Evolutionary conservation across 805 yeast species (phyloP), one percentile per base, ranked within the genome.

Genomic region (Kodamaea lidongshanica): DNA sequence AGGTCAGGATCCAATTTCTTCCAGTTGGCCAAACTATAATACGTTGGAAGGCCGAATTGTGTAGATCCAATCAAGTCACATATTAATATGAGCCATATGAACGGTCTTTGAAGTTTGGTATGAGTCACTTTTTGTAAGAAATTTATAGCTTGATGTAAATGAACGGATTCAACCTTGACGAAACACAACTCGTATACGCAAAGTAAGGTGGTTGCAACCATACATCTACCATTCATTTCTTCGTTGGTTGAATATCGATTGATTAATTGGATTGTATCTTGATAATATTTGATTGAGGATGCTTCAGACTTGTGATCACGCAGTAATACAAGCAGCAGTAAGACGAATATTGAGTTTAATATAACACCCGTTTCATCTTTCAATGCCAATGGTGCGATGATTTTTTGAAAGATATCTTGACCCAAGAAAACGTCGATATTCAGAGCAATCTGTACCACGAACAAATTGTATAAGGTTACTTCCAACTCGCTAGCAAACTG

Each of bases 121-220:
- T 16, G 19, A n/a, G 19, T 20, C 12, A 61, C 46, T 6, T 61
- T 50, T 16, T 52, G 42, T 16, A 61, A 43, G 8, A 61, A 50
- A 17, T 54, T 46, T 6, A 56, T 50, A 1, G 66, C 67, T 1
- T 63, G 65, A 40, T 54, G 60, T 21, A 58, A 56, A 34, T 62
- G 34, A n/a, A 32, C 30, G 3, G 25, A 17, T 16, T 32, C 34
- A n/a, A 22, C 34, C 13, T 22, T 27, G 19, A 56, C 54, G 28
- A 58, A 61, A 28, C 56, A 55, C 41, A 61, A 46, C 39, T 62
- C 68, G 40, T 58, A 59, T 9, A 61, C 48, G 23, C 66, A 58
- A 11, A 62, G 46, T 10, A 62, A 39, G 11, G 51, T 52, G 1
- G 67, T 59, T 36, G 64, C 56, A 16, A 61, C 36, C 19, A 62